phyloP scores from a whole-genome alignment of 345 rosid species.

The Sapria himalayana region DNA sequence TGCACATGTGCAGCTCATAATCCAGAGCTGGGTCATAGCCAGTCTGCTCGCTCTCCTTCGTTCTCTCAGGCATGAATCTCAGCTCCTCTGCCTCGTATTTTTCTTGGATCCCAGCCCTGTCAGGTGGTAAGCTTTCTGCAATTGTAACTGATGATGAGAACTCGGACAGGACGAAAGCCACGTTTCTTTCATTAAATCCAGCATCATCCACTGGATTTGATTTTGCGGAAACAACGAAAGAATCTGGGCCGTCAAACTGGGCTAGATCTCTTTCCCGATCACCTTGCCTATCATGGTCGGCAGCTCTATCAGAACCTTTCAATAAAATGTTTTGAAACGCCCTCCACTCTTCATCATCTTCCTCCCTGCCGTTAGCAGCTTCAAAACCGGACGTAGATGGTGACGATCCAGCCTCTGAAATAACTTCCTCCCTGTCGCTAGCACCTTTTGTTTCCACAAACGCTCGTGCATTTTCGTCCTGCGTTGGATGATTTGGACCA shows the following conservation, averaged over 20 bases:
- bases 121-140: conserved; percentile 20
- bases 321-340: conserved; percentile 70
- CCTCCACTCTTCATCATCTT: conserved; percentile 61
- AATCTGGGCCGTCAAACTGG: no score
- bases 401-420: no score
- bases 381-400: conserved; percentile 30
- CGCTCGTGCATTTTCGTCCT: no score
- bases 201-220: conserved; percentile 21
- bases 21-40: conserved; percentile 73
- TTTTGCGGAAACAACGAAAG: conserved; percentile 50
- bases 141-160: conserved; percentile 20
- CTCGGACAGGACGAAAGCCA: conserved; percentile 47
- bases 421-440: no score
- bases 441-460: no score
- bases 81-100: conserved; percentile 69
- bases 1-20: conserved; percentile 35
- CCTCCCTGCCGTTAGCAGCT: conserved; percentile 21
- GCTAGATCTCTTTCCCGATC: conserved; percentile 42
- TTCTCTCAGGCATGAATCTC: conserved; percentile 60
- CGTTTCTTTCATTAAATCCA: conserved; percentile 24
- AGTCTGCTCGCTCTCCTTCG: conserved; percentile 23
- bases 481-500: no score
- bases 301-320: conserved; percentile 45
- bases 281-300: conserved; percentile 26
- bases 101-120: conserved; percentile 17